phyloP scores from a whole-genome alignment of 495 filamentous ascomycete species.

The Recurvomyces mirabilis region DNA sequence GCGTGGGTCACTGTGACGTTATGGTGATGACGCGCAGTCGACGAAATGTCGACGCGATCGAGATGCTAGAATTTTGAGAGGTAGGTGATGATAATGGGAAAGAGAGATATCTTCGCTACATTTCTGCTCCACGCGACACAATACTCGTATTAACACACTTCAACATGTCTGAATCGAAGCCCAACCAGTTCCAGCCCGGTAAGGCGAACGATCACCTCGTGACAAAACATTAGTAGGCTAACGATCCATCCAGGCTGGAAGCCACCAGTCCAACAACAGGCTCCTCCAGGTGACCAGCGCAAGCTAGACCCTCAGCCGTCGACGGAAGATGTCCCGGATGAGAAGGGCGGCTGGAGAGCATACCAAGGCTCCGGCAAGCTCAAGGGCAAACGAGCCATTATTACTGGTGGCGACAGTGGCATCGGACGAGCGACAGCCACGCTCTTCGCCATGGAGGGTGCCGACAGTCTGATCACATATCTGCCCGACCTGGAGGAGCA shows the following conservation, averaged over 20 bases:
- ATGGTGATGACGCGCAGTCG: too few species aligned
- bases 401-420: constrained; percentile 74
- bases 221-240: too few species aligned
- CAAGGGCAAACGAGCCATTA: constrained; percentile 59
- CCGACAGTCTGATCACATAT: constrained; percentile 62
- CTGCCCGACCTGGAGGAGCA: constrained; percentile 58
- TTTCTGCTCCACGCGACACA: too few species aligned
- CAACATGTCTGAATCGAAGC: too few species aligned
- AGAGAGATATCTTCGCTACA: too few species aligned
- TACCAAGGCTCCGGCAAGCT: constrained; percentile 76
- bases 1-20: too few species aligned
- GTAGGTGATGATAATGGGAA: too few species aligned
- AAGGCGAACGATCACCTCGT: too few species aligned
- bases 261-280: constrained; percentile 56
- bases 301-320: constrained; percentile 53
- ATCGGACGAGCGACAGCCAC: constrained; percentile 72
- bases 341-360: constrained; percentile 56
- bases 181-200: too few species aligned
- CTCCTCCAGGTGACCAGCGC: constrained; percentile 54
- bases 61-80: too few species aligned
- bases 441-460: constrained; percentile 75
- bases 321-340: constrained; percentile 56
- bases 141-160: too few species aligned
- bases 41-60: too few species aligned
- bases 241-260: constrained; percentile 57